Conservation (phyloP, 495 filamentous ascomycete species). For the Aspergillus avenaceus region DNA sequence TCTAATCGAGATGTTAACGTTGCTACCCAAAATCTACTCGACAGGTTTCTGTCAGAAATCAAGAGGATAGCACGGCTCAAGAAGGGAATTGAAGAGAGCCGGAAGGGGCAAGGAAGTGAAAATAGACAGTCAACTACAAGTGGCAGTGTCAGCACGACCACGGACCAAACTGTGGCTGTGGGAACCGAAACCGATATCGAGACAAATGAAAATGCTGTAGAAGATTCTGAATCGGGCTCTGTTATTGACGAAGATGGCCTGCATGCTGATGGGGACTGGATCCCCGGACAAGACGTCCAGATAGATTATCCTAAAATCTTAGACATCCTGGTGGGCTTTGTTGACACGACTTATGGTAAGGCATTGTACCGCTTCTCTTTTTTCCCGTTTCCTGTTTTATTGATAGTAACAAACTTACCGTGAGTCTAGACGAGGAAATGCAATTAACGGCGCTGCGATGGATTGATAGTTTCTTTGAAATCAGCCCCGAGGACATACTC, state of each 20-base stretch:
- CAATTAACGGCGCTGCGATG: slow-evolving; percentile 87
- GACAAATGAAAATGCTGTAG: slow-evolving; percentile 44
- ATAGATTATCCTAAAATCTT: slow-evolving; percentile 90
- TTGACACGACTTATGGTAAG: slow-evolving; percentile 77
- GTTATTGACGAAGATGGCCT: slow-evolving; percentile 58
- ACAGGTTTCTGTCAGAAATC: slow-evolving; percentile 89
- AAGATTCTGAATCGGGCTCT: slow-evolving; percentile 57
- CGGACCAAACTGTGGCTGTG: slow-evolving; percentile 40
- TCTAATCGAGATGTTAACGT: slow-evolving; percentile 89
- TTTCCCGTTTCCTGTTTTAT: background rate
- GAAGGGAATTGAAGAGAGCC: slow-evolving; percentile 85
- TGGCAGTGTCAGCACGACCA: slow-evolving; percentile 55
- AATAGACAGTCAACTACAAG: slow-evolving; percentile 61
- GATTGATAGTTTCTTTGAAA: slow-evolving; percentile 95
- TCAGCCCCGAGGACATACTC: slow-evolving; percentile 96
- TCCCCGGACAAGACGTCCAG: slow-evolving; percentile 94
- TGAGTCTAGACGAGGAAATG: slow-evolving; percentile 70
- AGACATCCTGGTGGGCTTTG: slow-evolving; percentile 85
- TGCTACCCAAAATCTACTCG: slow-evolving; percentile 83
- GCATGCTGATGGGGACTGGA: slow-evolving; percentile 81
- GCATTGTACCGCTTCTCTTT: too few relatives aligned
- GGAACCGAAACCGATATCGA: slow-evolving; percentile 38
- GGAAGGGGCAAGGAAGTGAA: slow-evolving; percentile 63
- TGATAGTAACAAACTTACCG: slow-evolving; percentile 3
- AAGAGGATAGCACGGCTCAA: slow-evolving; percentile 90